Base-by-base conservation (phyloP, 1,284 basidiomycete species). In the Baeospora myosura region DNA sequence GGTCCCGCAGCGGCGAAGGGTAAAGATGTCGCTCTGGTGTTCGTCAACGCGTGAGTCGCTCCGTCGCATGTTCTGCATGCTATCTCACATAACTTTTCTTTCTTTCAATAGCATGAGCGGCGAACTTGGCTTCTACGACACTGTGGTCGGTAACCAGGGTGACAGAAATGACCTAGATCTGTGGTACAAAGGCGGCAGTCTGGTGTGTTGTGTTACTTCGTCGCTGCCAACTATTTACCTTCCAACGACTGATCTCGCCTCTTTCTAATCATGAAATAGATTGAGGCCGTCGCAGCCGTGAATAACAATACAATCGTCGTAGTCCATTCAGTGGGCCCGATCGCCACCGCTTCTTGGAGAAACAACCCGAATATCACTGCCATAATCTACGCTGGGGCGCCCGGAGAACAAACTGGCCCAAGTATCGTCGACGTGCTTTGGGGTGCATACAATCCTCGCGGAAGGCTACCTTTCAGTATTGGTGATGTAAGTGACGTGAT, bases 261-360 rank as follows among this genome's bases (percentile, higher is more conserved):
- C 33, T 34, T 14, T 34, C 4, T 3, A 8, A 8, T 28, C 14
- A n/a, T n/a, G n/a, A n/a, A n/a, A n/a, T 4, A 62, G 26, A 49
- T 65, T 25, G 42, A 46, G 12, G 47, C 55, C 6, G 57, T 59
- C 2, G 59, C 62, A 6, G 49, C 49, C 2, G 46, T 52, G 6
- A 59, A 57, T 40, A 62, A 64, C 51, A 78, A 81, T 56, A 77
- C 74, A 1, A 65, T 80, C 29, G 78, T 94, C 12, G 72, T 93
- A 25, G 71, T 84, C 17, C 81, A 93, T 62, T 78, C 78, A 5
- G 84, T 87, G 40, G 87, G 87, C 0, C 80, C 84, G 0, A 63
- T 87, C 22, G 76, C 81, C 44, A 50, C 89, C 31, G 86, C 89
- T 58, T 60, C 72, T 0, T 90, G 88, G 88, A 79, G 88, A 47